Evolutionary conservation across 331 rosid species (phyloP).

Genomic region (Ulmus americana): DNA sequence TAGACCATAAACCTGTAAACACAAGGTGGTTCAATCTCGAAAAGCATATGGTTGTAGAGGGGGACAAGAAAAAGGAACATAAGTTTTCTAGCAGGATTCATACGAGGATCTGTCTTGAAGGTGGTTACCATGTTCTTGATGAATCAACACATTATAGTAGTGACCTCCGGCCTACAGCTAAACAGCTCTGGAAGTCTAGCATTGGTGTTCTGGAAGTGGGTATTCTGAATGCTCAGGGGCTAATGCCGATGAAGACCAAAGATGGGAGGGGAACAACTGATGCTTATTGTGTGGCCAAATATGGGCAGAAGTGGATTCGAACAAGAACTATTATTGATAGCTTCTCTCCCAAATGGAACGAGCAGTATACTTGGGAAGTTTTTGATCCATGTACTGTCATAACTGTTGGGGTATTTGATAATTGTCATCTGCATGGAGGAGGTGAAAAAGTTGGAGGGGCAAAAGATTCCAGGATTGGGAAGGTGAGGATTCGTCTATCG

Average conservation of each 20-base stretch:
- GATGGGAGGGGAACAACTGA: conserved; percentile 77
- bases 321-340: conserved; percentile 92
- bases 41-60: conserved; percentile 63
- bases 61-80: conserved; percentile 86
- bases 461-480: conserved; percentile 69
- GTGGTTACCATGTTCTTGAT: conserved; percentile 90
- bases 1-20: conserved; percentile 79
- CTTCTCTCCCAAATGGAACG: conserved; percentile 80
- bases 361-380: conserved; percentile 96
- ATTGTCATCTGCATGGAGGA: conserved; percentile 87
- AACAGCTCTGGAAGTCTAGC: conserved; percentile 73
- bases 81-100: conserved; percentile 92
- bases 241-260: conserved; percentile 83
- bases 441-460: conserved; percentile 69
- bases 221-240: conserved; percentile 73
- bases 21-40: conserved; percentile 74
- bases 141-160: conserved; percentile 97
- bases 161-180: conserved; percentile 94
- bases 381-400: conserved; percentile 87
- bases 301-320: conserved; percentile 93
- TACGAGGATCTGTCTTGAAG: conserved; percentile 87
- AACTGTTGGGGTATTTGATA: conserved; percentile 84
- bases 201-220: conserved; percentile 92
- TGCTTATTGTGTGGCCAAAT: conserved; percentile 88
- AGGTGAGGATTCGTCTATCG: conserved; percentile 89